A percentile compares a stretch with the other conserved stretches of the same genome.
Evolutionary conservation across 2,329 filamentous ascomycete species (phyloP).

Genomic region (Didymella exigua): DNA sequence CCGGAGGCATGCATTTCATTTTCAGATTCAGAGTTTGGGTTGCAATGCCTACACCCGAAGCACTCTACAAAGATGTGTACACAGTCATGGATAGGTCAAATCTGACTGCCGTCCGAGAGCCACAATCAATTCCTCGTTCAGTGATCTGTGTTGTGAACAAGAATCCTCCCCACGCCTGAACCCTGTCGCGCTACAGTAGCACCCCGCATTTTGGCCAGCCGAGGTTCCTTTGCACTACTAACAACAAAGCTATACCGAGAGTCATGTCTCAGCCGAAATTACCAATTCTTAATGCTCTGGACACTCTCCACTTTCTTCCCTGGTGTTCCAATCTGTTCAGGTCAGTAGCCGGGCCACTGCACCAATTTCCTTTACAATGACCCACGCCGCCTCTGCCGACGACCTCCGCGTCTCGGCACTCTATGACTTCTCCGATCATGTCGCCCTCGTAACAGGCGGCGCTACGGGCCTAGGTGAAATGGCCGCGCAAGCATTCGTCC

Average conservation of each 20-base stretch:
- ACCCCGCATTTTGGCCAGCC: constrained; percentile 16
- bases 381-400: constrained; percentile 38
- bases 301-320: background rate
- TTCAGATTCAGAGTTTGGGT: too few species aligned
- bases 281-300: background rate
- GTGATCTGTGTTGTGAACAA: too few species aligned
- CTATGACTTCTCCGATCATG: constrained; percentile 45
- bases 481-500: constrained; percentile 60
- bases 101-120: background rate
- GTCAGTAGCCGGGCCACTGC: too few species aligned
- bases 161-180: background rate
- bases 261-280: constrained; percentile 2
- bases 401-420: constrained; percentile 43
- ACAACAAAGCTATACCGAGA: constrained; percentile 8
- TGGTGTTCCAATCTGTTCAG: background rate
- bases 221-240: constrained; percentile 9
- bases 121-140: too few species aligned
- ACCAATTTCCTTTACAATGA: constrained; percentile 26
- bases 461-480: constrained; percentile 60
- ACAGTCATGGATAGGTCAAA: background rate
- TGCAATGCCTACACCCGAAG: too few species aligned
- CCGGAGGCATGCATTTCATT: background rate
- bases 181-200: constrained; percentile 12
- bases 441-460: constrained; percentile 59
- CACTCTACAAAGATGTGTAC: too few species aligned